phyloP scores from a whole-genome alignment of 2,329 filamentous ascomycete species.

The Sarocladiaceae sp. region DNA sequence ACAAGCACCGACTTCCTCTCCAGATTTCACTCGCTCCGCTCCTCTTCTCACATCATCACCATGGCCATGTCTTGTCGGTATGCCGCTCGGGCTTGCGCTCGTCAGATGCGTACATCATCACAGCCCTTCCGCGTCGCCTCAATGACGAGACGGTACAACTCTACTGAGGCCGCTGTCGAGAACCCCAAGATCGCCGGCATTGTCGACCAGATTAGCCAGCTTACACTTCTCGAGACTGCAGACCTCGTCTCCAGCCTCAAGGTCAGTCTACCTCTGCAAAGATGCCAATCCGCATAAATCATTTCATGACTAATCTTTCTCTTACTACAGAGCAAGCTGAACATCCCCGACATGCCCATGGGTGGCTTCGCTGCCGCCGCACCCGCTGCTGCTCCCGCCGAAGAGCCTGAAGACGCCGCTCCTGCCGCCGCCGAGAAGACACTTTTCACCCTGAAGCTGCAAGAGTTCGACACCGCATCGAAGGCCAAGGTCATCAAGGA shows the following conservation, averaged over 20 bases:
- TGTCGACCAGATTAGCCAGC: constrained; percentile 97
- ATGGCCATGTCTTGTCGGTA: constrained; percentile 63
- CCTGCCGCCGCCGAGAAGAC: constrained; percentile 92
- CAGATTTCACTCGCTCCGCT: constrained; percentile 13
- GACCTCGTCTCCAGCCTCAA: constrained; percentile 93
- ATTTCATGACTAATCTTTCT: not conserved
- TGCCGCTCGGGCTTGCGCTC: constrained; percentile 61
- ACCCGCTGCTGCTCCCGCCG: constrained; percentile 56
- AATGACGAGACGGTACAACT: constrained; percentile 75
- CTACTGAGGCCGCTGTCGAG: constrained; percentile 64
- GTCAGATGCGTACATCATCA: constrained; percentile 53
- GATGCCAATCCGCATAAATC: not conserved
- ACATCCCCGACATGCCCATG: constrained; percentile 96
- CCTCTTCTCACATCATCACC: constrained; percentile 24
- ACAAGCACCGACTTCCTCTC: not conserved
- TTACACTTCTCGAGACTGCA: constrained; percentile 95
- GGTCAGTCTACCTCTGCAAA: constrained; percentile 46
- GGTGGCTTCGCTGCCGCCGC: constrained; percentile 79
- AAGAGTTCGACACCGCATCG: constrained; percentile 77
- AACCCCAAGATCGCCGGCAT: constrained; percentile 94
- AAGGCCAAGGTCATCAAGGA: constrained; percentile 99
- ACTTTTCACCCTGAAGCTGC: constrained; percentile 92
- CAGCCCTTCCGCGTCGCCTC: constrained; percentile 40
- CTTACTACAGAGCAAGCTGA: constrained; percentile 71
- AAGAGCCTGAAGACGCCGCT: constrained; percentile 85